These are phyloP conservation scores for Rhizophagus sp. DNA, from an alignment of 192 early-diverging fungal species.

Conservation along the genomic window DNA sequence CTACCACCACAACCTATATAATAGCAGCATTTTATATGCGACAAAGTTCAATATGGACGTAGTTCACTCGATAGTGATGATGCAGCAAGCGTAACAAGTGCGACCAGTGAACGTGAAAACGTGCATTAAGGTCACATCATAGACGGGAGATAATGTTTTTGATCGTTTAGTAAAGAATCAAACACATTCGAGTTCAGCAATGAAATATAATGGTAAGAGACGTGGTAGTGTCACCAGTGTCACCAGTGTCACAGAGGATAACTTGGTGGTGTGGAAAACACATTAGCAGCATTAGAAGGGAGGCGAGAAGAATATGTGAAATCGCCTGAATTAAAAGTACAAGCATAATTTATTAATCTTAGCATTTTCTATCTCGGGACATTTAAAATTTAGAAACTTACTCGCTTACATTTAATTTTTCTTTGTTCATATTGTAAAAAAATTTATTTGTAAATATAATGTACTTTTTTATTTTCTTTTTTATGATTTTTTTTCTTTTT, in stretches of 20 bases:
- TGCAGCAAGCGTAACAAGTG: neutral
- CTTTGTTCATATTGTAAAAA: too few species aligned
- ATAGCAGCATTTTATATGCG: neutral
- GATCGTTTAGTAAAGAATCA: slow-evolving; percentile 18
- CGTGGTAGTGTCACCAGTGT: neutral
- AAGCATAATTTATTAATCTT: too few species aligned
- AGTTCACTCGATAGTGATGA: slow-evolving; percentile 13
- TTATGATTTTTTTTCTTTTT: too few species aligned
- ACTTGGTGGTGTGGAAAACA: too few species aligned
- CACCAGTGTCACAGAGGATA: too few species aligned
- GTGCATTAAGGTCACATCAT: slow-evolving; percentile 1
- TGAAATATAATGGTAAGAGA: neutral
- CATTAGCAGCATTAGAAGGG: slow-evolving; percentile 4
- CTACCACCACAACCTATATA: too few species aligned
- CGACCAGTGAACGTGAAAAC: slow-evolving; percentile 7
- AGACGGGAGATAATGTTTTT: neutral
- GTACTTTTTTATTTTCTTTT: too few species aligned
- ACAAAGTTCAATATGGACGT: slow-evolving; percentile 12
- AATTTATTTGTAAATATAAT: too few species aligned
- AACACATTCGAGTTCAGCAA: slow-evolving; percentile 16
- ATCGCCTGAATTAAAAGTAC: neutral
- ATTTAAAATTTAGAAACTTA: too few species aligned
- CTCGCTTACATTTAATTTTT: too few species aligned
- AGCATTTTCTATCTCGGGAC: too few species aligned
- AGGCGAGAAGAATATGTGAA: neutral